phyloP scores from a whole-genome alignment of 305 asterid species.

The Solanum hybrid region DNA sequence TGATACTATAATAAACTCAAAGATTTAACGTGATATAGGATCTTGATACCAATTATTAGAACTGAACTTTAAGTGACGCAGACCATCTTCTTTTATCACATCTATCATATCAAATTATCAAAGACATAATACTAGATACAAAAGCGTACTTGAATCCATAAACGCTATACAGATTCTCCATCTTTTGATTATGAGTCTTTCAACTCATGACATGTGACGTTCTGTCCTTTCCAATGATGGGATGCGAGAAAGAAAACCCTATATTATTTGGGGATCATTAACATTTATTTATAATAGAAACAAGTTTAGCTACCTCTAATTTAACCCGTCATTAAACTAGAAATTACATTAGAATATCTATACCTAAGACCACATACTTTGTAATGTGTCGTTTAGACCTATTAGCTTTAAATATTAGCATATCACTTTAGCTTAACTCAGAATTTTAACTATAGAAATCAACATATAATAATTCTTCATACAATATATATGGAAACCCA shows the following conservation, averaged over 20 bases:
- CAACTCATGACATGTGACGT: background rate
- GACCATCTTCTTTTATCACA: background rate
- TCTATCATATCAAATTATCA: too few relatives aligned
- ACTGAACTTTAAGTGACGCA: background rate
- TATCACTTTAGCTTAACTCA: too few relatives aligned
- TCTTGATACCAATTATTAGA: background rate
- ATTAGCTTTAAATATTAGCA: too few relatives aligned
- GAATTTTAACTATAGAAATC: too few relatives aligned
- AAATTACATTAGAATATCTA: background rate
- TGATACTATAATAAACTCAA: too few relatives aligned
- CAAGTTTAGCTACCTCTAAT: too few relatives aligned
- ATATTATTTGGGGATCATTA: background rate
- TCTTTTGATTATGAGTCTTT: background rate
- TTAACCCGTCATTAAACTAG: background rate
- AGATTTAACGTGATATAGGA: background rate
- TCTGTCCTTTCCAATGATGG: background rate
- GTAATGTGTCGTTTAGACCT: too few relatives aligned
- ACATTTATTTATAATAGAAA: too few relatives aligned
- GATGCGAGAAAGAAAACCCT: background rate
- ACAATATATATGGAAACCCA: too few relatives aligned
- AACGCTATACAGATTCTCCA: background rate
- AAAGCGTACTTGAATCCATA: background rate
- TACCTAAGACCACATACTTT: too few relatives aligned
- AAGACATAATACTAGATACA: background rate
- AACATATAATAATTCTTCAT: too few relatives aligned